Evolutionary conservation across 2,329 filamentous ascomycete genomes (phyloP), one percentile per base, ranked within the genome.

Genomic region (Fusarium sp.): DNA sequence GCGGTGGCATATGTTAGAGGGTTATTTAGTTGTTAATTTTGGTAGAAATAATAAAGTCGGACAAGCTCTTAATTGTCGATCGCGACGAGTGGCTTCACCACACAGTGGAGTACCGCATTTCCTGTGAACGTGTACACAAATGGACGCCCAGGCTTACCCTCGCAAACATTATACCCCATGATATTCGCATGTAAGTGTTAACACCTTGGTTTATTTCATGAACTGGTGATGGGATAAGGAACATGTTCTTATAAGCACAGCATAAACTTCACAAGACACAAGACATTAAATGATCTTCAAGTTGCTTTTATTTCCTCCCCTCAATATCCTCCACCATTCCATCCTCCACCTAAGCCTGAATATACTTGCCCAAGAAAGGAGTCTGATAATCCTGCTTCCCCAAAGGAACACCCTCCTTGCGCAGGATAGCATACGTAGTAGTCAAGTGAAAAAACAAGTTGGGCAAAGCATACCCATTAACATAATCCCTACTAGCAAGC

Each of bases 361-460:
- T n/a, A 67, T 79, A 77, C 70, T 76, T 70, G 37, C 61, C 74
- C 11, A 85, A 22, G 66, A 84, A 86, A 18, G 76, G 18, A 6
- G 14, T 42, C 45, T 90, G 74, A 78, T 84, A 93, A 76, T 92
- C 88, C 62, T 70, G 45, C 85, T 93, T 93, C 37, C 90, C 90
- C 20, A 93, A n/a, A 0, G 84, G 82, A 29, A 92, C 88, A 2
- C 91, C 91, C 81, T 90, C 86, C 77, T 85, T 87, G 69, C 91
- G 84, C 78, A 93, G 77, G 64, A 93, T 89, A 24, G 81, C 84
- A 82, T 93, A 93, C 11, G 89, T 85, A 14, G 86, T 90, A 4
- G 81, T 85, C 16, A 89, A 73, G 78, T 93, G 92, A 81, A 93
- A 93, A 83, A 86, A 92, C 74, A 92, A 81, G 77, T 93, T 92